These are phyloP conservation scores for Russula brevipes DNA, from an alignment of 768 basidiomycete species.

Conservation along the genomic window DNA sequence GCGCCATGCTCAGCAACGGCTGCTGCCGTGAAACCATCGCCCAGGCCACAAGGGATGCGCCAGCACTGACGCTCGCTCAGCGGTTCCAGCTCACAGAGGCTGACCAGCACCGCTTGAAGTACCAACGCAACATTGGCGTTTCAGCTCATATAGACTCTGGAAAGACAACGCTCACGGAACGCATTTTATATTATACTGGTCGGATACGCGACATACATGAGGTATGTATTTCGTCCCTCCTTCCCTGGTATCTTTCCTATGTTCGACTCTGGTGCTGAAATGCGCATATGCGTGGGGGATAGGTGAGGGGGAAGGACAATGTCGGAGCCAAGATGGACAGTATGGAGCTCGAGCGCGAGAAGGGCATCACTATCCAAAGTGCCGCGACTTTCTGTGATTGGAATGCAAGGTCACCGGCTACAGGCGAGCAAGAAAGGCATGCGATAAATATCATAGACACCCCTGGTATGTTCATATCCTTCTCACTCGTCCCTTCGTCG, in stretches of 20 bases:
- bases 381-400: slow-evolving; percentile 99
- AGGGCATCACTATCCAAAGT: slow-evolving; percentile 98
- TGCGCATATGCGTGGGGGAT: background rate
- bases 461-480: slow-evolving; percentile 53
- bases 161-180: slow-evolving; percentile 96
- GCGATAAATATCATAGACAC: slow-evolving; percentile 99
- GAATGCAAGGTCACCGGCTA: slow-evolving; percentile 61
- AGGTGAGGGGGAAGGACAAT: slow-evolving; percentile 90
- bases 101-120: slow-evolving; percentile 60
- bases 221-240: slow-evolving; percentile 42
- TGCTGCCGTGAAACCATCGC: background rate
- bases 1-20: slow-evolving; percentile 16
- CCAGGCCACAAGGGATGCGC: background rate
- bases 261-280: background rate
- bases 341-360: slow-evolving; percentile 98
- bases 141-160: slow-evolving; percentile 95
- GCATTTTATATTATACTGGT: slow-evolving; percentile 93
- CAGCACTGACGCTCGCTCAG: slow-evolving; percentile 15
- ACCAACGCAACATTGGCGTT: slow-evolving; percentile 94
- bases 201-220: slow-evolving; percentile 95
- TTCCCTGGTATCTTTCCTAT: slow-evolving; percentile 7
- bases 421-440: slow-evolving; percentile 70
- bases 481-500: background rate
- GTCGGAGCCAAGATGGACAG: slow-evolving; percentile 99
- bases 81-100: slow-evolving; percentile 46